Evolutionary conservation across 768 basidiomycete species (phyloP).

Genomic region (Boletellus ananiceps): DNA sequence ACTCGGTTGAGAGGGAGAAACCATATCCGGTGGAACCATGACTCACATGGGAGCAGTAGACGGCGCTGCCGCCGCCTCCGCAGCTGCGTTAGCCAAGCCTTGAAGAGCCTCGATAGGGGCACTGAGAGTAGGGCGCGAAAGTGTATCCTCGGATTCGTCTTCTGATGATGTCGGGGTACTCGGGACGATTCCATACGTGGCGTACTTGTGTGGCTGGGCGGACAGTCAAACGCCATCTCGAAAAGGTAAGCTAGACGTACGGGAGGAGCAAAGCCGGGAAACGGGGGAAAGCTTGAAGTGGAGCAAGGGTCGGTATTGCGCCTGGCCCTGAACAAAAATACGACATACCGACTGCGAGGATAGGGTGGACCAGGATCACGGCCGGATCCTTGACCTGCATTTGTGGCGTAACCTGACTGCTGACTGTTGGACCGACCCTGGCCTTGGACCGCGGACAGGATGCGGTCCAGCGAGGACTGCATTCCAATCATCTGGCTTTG

Average conservation of each 20-base stretch:
- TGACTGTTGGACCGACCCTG: constrained; percentile 33
- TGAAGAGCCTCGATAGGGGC: constrained; percentile 94
- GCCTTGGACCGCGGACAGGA: constrained; percentile 60
- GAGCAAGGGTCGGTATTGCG: constrained; percentile 28
- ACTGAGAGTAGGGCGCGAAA: constrained; percentile 78
- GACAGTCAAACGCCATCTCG: constrained; percentile 15
- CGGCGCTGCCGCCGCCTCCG: constrained; percentile 82
- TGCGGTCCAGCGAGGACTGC: constrained; percentile 85
- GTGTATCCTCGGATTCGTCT: constrained; percentile 86
- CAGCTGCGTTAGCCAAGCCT: constrained; percentile 91
- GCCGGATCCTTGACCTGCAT: constrained; percentile 15
- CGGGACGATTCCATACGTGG: constrained; percentile 85
- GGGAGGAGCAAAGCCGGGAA: constrained; percentile 90
- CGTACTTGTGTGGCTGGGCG: constrained; percentile 78
- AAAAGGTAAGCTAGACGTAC: constrained; percentile 39
- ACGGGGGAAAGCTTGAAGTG: constrained; percentile 63
- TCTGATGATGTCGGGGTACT: constrained; percentile 82
- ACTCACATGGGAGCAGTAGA: constrained; percentile 58
- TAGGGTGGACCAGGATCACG: constrained; percentile 28
- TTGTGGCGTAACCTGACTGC: constrained; percentile 21
- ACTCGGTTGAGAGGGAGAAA: neutral
- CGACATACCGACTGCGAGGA: constrained; percentile 29
- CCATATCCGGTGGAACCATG: neutral
- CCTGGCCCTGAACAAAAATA: constrained; percentile 19
- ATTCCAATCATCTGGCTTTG: constrained; percentile 94